Percentiles rank a stretch among this genome's conserved stretches.
Evolutionary conservation across 1,139 yeast species (phyloP).

Genomic region (Sugiyamaella paludigena): DNA sequence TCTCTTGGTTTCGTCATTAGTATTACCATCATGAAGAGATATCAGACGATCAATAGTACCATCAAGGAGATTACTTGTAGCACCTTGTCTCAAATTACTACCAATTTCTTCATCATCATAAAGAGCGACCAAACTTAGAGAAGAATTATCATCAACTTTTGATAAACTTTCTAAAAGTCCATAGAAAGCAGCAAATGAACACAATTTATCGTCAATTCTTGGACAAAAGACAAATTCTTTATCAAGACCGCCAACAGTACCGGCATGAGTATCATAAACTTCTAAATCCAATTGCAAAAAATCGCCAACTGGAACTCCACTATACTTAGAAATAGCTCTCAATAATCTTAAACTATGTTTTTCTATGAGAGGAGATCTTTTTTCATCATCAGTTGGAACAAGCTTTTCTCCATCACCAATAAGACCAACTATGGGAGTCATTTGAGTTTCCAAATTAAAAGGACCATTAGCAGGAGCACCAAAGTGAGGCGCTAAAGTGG

Average conservation of each 20-base stretch:
- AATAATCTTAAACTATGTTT: slow-evolving; percentile 74
- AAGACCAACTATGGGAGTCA: slow-evolving; percentile 81
- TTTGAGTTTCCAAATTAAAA: slow-evolving; percentile 83
- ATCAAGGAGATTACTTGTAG: slow-evolving; percentile 83
- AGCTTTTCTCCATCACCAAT: slow-evolving; percentile 36
- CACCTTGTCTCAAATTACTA: slow-evolving; percentile 89
- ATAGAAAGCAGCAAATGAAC: slow-evolving; percentile 76
- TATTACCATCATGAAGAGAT: slow-evolving; percentile 45
- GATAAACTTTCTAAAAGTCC: slow-evolving; percentile 52
- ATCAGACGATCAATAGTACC: slow-evolving; percentile 68
- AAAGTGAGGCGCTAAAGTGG: slow-evolving; percentile 94
- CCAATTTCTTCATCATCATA: slow-evolving; percentile 97
- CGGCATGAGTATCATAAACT: slow-evolving; percentile 78
- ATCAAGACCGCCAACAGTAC: slow-evolving; percentile 82
- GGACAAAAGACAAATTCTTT: slow-evolving; percentile 90
- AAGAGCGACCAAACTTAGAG: slow-evolving; percentile 66
- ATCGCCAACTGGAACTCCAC: slow-evolving; percentile 52
- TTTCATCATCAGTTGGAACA: slow-evolving; percentile 57
- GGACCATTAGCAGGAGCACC: slow-evolving; percentile 75
- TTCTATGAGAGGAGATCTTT: slow-evolving; percentile 57
- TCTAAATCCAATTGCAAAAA: slow-evolving; percentile 86
- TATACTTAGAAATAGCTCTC: slow-evolving; percentile 65
- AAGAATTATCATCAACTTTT: slow-evolving; percentile 51
- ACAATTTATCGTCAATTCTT: slow-evolving; percentile 85
- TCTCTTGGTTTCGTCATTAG: slow-evolving; percentile 37